Evolutionary conservation across 768 basidiomycete genomes (phyloP), one percentile per base, ranked within the genome.

Genomic region (Amyloporia xantha): DNA sequence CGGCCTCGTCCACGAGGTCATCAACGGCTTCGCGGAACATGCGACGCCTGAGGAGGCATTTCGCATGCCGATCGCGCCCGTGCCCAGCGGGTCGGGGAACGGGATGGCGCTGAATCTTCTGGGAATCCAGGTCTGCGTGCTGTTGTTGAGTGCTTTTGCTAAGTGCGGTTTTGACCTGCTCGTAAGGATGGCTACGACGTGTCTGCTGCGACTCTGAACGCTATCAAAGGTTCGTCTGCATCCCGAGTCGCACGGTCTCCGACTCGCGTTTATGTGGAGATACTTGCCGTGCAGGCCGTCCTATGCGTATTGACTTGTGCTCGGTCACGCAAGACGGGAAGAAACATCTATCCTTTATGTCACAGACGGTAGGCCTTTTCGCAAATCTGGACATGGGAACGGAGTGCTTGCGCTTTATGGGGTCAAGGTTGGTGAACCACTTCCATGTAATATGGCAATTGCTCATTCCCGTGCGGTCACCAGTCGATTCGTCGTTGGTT

Each of bases 341-440:
- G 54, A 72, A 76, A 5, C 72, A 71, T 2, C 72, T 87, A 59
- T 89, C 87, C 12, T 93, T 89, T 71, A 82, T 93, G 80, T 81
- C 86, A 0, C 89, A 91, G 67, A 76, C 83, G 2, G 60, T 89
- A 19, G 91, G 91, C 2, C 71, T 94, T 26, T 86, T 91, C 80
- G 89, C 91, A 2, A 89, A 93, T 53, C 51, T 91, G 35, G 91
- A 92, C 66, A 66, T 88, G 39, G 85, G 85, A 48, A 94, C 91
- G 1, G 91, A 93, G 51, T 69, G 88, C 57, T 65, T 93, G 36
- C 78, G 90, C 7, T 92, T 86, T 84, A 83, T 94, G 82, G 91
- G 91, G 9, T 85, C 52, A 49, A 49, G 38, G 61, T 62, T 17
- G 24, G 61, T 20, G 9, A 17, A 25, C 19, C 19, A 10, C 38